Evolutionary conservation across 768 basidiomycete genomes (phyloP), one percentile per base, ranked within the genome.

Genomic region (Tubosaeta sp.): DNA sequence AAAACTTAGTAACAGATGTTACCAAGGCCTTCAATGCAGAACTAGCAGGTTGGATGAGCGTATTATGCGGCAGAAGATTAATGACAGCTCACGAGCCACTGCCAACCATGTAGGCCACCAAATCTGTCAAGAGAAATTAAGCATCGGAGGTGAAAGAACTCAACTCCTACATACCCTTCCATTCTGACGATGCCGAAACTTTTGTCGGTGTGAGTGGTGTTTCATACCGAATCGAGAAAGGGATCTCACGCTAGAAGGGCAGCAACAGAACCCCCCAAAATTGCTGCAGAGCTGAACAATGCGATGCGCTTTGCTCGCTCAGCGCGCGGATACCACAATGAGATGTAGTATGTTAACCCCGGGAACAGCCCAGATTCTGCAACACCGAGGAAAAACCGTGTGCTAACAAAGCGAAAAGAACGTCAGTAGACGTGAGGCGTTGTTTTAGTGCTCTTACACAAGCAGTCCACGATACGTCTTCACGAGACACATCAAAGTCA

Each of bases 221-320:
- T 27, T 13, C 10, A 17, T n/a, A 33, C 4, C 9, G 7, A 25
- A 34, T 9, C 16, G 33, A 48, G 35, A 38, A 39, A 42, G n/a
- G 1, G 19, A 2, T 42, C 78, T 61, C 60, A 81, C 51, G 80
- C 79, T 16, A 64, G 66, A 41, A 81, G 52, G 31, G 81, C 80
- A 44, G 78, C 73, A 58, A 70, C 80, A 50, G 69, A 66, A 34
- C 74, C 82, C 25, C 80, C 76, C 43, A 79, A 53, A 2, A 80
- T 82, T 14, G 82, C 80, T 44, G 80, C 79, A 14, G 77, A 76
- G 64, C 78, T 76, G 71, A 86, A 84, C 14, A 84, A 64, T 1
- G 83, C 80, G 33, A 81, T 71, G 34, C 84, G 77, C 53, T 67
- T 68, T 12, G 77, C 82, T 42, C 78, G 78, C 59, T 85, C 83